A percentile compares a stretch with the other conserved stretches of the same genome.
Conservation (phyloP, 75 land plant genomes). For the Azolla pinnata region DNA sequence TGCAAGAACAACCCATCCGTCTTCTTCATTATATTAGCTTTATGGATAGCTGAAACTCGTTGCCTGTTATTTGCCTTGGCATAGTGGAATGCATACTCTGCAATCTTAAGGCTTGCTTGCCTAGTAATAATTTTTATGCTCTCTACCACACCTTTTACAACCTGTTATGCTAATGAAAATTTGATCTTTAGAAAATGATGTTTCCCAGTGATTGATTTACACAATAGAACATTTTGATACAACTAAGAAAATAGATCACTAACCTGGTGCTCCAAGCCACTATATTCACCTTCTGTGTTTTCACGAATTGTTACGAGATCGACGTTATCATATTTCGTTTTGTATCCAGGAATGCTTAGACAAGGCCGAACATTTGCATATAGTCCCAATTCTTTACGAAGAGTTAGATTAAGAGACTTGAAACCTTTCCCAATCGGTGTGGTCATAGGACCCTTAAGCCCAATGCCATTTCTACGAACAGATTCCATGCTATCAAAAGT, state of each 20-base stretch:
- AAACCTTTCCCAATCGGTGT: constrained; percentile 98
- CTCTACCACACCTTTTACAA: constrained; percentile 95
- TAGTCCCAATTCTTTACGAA: constrained; percentile 89
- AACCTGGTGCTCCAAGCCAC: constrained; percentile 99
- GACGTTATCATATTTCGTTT: constrained; percentile 85
- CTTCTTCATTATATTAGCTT: constrained; percentile 98
- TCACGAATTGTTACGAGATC: constrained; percentile 92
- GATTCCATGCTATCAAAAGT: constrained; percentile 98
- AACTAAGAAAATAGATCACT: too few species aligned
- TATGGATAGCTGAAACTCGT: constrained; percentile 91
- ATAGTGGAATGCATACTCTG: constrained; percentile 95
- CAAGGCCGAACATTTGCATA: constrained; percentile 98
- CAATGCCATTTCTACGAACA: constrained; percentile 68
- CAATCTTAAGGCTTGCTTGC: constrained; percentile 79
- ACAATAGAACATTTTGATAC: too few species aligned
- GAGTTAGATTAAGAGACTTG: constrained; percentile 85
- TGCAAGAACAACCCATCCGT: constrained; percentile 96
- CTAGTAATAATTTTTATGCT: constrained; percentile 93
- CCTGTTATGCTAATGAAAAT: too few species aligned
- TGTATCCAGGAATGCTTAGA: constrained; percentile 90
- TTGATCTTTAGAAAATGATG: too few species aligned
- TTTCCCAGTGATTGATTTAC: too few species aligned
- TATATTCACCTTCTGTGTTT: constrained; percentile 98
- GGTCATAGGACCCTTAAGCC: constrained; percentile 97
- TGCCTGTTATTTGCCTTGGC: constrained; percentile 71